Evolutionary conservation across 331 rosid species (phyloP).

Genomic region (Malus hybrid): DNA sequence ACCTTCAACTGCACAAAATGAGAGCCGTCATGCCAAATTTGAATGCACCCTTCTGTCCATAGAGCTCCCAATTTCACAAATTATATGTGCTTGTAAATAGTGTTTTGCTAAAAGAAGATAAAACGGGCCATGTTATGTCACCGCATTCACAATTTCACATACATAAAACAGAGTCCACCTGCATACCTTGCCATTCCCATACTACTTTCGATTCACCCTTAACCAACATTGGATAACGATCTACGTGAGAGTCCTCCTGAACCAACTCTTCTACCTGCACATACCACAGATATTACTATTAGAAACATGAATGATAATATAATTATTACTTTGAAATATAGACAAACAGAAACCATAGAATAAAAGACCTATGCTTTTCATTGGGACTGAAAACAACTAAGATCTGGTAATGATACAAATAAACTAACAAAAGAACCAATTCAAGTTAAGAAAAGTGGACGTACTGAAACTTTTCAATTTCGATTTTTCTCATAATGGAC

Average conservation of each 20-base stretch:
- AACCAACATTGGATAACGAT: conserved; percentile 75
- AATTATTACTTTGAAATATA: neutral
- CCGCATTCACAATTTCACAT: neutral
- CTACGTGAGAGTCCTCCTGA: conserved; percentile 88
- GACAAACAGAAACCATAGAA: neutral
- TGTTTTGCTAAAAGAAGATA: neutral
- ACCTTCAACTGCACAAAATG: conserved; percentile 58
- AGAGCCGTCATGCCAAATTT: neutral
- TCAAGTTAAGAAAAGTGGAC: neutral
- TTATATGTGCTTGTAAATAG: neutral
- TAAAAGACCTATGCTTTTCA: neutral
- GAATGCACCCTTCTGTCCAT: neutral
- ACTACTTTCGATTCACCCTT: conserved; percentile 90
- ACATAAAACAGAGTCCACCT: neutral
- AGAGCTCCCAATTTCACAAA: neutral
- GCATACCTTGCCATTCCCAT: conserved; percentile 86
- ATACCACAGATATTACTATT: conserved; percentile 5
- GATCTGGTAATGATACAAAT: neutral
- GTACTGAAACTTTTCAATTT: neutral
- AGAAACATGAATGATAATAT: neutral
- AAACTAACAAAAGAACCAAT: neutral
- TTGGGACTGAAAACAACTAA: neutral
- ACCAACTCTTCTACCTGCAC: conserved; percentile 85
- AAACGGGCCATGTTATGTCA: neutral
- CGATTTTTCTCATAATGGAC: neutral